phyloP scores from a whole-genome alignment of 345 rosid species.

The Firmiana major region DNA sequence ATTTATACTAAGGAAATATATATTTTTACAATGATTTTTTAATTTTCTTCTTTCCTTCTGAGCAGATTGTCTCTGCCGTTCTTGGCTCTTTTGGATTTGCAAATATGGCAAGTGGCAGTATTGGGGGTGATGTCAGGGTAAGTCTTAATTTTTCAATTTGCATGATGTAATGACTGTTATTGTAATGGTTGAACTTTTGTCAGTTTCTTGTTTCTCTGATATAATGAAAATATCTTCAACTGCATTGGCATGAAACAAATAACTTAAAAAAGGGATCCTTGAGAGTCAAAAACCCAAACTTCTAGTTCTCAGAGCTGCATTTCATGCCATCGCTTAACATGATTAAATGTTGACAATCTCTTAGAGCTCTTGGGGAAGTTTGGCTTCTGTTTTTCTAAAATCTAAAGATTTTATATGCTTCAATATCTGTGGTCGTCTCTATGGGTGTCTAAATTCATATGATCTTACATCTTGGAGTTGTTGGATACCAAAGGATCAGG shows the following conservation, averaged over 20 bases:
- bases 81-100: conserved; percentile 69
- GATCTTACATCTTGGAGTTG: conserved; percentile 4
- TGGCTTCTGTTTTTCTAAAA: conserved; percentile 2
- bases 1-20: conserved; percentile 1
- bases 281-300: neutral
- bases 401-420: neutral
- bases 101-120: conserved; percentile 42
- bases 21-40: neutral
- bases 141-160: conserved; percentile 11
- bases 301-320: neutral
- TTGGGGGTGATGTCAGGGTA: conserved; percentile 47
- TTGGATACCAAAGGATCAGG: conserved; percentile 38
- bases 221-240: neutral
- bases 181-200: neutral
- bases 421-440: neutral
- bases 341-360: neutral
- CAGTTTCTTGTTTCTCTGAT: neutral
- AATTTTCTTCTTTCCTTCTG: conserved; percentile 18
- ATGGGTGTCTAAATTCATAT: neutral
- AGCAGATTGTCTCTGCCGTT: conserved; percentile 70
- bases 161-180: neutral
- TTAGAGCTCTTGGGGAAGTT: neutral
- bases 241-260: neutral
- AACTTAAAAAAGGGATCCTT: neutral
- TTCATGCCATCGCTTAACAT: neutral